Conservation (phyloP, 345 rosid species). For the Turnera subulata region DNA sequence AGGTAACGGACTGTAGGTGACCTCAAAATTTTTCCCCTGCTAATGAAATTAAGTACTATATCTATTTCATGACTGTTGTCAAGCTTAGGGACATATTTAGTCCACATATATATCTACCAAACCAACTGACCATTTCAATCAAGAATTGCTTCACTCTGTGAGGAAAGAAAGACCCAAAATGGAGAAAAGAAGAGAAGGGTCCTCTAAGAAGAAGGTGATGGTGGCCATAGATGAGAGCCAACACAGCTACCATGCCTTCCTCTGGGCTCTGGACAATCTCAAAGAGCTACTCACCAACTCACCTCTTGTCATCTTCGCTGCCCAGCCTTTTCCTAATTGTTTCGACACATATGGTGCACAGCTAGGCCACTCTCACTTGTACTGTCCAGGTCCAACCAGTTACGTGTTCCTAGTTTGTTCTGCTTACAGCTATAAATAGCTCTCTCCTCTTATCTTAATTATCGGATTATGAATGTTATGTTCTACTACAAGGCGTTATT, state of each 20-base stretch:
- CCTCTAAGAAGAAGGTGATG: constrained; percentile 58
- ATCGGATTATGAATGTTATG: too few species aligned
- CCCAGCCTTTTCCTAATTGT: constrained; percentile 33
- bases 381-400: too few species aligned
- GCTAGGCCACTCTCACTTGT: constrained; percentile 41
- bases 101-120: too few species aligned
- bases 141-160: too few species aligned
- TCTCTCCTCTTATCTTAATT: not conserved
- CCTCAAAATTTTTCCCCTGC: too few species aligned
- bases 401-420: not conserved
- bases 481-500: too few species aligned
- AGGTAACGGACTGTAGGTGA: too few species aligned
- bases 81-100: too few species aligned
- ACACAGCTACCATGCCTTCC: constrained; percentile 54
- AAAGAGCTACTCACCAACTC: constrained; percentile 38
- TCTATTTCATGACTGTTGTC: too few species aligned
- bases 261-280: constrained; percentile 54
- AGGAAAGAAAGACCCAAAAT: not conserved
- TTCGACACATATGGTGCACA: constrained; percentile 39
- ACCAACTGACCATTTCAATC: too few species aligned
- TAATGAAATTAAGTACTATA: too few species aligned
- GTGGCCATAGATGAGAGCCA: constrained; percentile 80
- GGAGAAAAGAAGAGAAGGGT: constrained; percentile 19
- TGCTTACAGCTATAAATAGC: too few species aligned
- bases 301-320: constrained; percentile 52